phyloP scores from a whole-genome alignment of 345 rosid genomes.

The Lepidium sativum region DNA sequence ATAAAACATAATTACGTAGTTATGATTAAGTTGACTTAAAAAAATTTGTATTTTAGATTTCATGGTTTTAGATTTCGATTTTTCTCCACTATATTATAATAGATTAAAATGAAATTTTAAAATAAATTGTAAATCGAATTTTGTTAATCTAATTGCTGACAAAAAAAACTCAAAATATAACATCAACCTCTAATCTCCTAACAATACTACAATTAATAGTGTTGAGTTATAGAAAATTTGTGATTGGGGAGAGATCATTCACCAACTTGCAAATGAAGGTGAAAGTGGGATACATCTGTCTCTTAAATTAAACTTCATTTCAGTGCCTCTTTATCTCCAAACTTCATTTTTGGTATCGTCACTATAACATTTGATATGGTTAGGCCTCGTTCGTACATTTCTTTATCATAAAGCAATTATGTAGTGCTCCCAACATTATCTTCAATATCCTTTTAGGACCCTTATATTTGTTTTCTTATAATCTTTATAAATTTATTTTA shows the following conservation, averaged over 20 bases:
- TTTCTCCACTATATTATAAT: too few species aligned
- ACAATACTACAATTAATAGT: background rate
- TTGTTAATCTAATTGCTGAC: too few species aligned
- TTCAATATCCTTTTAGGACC: background rate
- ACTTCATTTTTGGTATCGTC: background rate
- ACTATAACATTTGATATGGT: background rate
- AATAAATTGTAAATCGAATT: too few species aligned
- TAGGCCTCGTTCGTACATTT: background rate
- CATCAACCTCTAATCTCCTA: too few species aligned
- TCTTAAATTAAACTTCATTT: background rate
- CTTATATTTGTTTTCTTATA: background rate
- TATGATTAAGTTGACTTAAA: too few species aligned
- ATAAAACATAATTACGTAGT: too few species aligned
- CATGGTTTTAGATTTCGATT: too few species aligned
- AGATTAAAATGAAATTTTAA: too few species aligned
- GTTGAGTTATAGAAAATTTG: background rate
- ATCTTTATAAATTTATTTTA: background rate
- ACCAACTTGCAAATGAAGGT: background rate
- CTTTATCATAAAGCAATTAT: background rate
- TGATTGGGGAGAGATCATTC: background rate
- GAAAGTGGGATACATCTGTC: slow-evolving; percentile 24
- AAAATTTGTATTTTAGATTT: too few species aligned
- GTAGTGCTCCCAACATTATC: slow-evolving; percentile 12
- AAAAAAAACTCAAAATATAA: too few species aligned
- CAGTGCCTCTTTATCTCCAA: background rate